Base-by-base conservation (phyloP, 305 asterid species). In the Caryopteris hybrid region DNA sequence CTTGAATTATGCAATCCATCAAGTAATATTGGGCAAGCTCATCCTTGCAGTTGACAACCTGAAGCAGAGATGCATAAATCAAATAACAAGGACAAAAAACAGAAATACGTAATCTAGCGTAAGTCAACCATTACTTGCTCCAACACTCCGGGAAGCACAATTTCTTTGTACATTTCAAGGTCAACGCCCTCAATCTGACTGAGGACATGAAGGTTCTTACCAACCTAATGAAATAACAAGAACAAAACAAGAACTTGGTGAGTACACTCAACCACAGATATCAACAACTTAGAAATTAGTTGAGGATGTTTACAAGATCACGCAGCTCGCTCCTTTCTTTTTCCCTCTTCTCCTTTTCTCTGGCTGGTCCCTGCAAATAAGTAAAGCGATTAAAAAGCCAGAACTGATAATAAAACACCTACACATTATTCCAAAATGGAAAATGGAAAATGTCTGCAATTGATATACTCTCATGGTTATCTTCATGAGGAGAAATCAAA, bases 1-100 rank as follows among this genome's bases (percentile, higher is more conserved):
- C 98, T 87, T 94, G 99, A 75, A 94, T 94, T 57, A 94, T 83
- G 81, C 99, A 94, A 85, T 94, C 99, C 97, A 91, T 94, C 86
- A 94, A 79, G 79, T 94, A 94, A 78, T 76, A 86, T 52, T 94
- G 99, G 3, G 99, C 98, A 65, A 91, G 81, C 78, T 91, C 98
- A 77, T 94, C 99, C 84, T 94, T 94, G 84, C 99, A 94, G 78
- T 94, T 94, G 73, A 94, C 98, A 66, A 94, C 93, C 99, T 94
- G 74, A 38, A 76, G 43, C 69, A 81, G 18, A 72, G 53, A 73
- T n/a, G 59, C 57, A 64, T 34, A 58, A 66, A 58, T 61, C 59
- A 64, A 47, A 60, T 50, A 61, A 41, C 31, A 64, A 48, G 34
- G 43, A 66, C 12, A 60, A n/a, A n/a, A 60, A 78, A 66, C 34